These are phyloP conservation scores for Entomortierella lignicola DNA, from an alignment of 192 early-diverging fungal species.

Conservation along the genomic window DNA sequence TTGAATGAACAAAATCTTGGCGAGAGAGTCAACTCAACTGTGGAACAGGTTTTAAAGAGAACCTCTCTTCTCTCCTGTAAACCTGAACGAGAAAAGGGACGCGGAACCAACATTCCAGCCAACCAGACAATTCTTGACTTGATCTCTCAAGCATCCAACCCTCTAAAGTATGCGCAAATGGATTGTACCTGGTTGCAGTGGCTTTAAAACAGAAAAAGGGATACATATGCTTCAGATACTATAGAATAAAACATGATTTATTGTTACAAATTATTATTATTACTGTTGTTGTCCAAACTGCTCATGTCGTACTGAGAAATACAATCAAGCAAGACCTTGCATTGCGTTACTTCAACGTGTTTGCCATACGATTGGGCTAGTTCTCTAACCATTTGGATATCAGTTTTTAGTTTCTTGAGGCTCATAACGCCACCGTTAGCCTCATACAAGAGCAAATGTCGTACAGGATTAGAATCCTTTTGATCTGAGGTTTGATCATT, in stretches of 20 bases:
- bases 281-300: conserved; percentile 8
- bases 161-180: conserved; percentile 95
- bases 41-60: conserved; percentile 76
- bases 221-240: too few species aligned
- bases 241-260: neutral
- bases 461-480: neutral
- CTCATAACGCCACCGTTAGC: conserved; percentile 22
- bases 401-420: conserved; percentile 17
- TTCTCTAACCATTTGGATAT: neutral
- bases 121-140: conserved; percentile 93
- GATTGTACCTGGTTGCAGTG: conserved; percentile 94
- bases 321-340: conserved; percentile 19
- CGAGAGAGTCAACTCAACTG: conserved; percentile 77
- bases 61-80: conserved; percentile 78
- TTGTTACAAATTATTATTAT: neutral
- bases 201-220: conserved; percentile 64
- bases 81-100: conserved; percentile 78
- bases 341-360: conserved; percentile 3
- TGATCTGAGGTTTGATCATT: neutral
- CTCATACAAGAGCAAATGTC: conserved; percentile 26
- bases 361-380: conserved; percentile 19
- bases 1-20: conserved; percentile 72
- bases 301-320: conserved; percentile 27
- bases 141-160: conserved; percentile 90
- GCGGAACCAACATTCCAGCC: conserved; percentile 60